A percentile compares a stretch with the other conserved stretches of the same genome.
These are phyloP conservation scores for Fraxinus ornus DNA, from an alignment of 305 asterid species.

Conservation along the genomic window DNA sequence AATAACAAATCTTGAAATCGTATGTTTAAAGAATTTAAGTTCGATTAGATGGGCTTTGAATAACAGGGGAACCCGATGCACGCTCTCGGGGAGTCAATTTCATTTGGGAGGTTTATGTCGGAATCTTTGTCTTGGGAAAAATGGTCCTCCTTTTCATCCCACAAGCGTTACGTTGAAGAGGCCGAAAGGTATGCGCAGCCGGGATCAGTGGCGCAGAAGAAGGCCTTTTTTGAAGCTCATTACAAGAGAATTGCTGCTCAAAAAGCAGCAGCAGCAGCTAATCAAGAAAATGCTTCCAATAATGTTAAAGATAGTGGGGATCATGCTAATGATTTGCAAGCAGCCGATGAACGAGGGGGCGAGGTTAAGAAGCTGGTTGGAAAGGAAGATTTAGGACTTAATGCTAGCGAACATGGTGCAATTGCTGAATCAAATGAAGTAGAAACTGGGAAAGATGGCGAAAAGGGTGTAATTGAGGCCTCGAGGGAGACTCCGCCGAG, in stretches of 20 bases:
- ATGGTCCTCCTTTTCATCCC: slow-evolving; percentile 73
- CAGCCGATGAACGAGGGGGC: slow-evolving; percentile 13
- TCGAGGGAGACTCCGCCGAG: slow-evolving; percentile 18
- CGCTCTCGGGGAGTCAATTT: slow-evolving; percentile 75
- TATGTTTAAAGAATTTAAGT: neutral
- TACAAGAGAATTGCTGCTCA: slow-evolving; percentile 83
- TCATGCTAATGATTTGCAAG: neutral
- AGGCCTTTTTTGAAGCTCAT: slow-evolving; percentile 95
- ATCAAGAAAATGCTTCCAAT: slow-evolving; percentile 49
- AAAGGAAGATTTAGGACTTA: neutral
- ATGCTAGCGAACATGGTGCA: neutral
- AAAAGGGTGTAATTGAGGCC: slow-evolving; percentile 8
- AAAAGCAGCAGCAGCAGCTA: slow-evolving; percentile 40
- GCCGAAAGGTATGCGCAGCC: slow-evolving; percentile 79
- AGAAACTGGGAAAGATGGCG: slow-evolving; percentile 19
- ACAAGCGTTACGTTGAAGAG: slow-evolving; percentile 85
- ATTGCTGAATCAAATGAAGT: neutral
- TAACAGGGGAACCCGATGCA: slow-evolving; percentile 63
- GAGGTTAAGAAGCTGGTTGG: slow-evolving; percentile 19
- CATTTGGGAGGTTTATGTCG: slow-evolving; percentile 73
- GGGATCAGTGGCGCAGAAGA: slow-evolving; percentile 90
- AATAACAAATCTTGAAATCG: neutral
- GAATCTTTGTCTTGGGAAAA: slow-evolving; percentile 85
- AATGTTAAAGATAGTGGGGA: neutral
- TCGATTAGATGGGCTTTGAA: slow-evolving; percentile 2